Evolutionary conservation across 257 asterid genomes (phyloP), one percentile per base, ranked within the genome.

Genomic region (Jacaranda mimosifolia): DNA sequence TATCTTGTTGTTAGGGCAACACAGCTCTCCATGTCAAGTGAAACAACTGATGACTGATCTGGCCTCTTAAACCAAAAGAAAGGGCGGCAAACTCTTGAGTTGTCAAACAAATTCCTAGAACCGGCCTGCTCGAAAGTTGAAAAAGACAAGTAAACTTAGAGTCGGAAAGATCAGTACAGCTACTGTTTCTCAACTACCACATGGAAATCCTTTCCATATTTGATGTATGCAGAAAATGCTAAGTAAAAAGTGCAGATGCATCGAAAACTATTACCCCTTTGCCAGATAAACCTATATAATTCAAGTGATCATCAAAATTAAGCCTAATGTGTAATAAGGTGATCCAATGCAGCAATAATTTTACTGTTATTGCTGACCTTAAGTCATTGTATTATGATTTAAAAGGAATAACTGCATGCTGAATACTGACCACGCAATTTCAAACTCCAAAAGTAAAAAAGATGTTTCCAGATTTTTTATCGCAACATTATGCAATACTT

Each of bases 81-180:
- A 42, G 70, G 12, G 10, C 35, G 39, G 46, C 79, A 64, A 36
- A 57, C 42, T 35, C 63, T 59, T 1, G 60, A 63, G 32, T 26
- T 56, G 3, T 58, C 53, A 42, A 42, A 5, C 9, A 26, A 39
- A 48, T 56, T 14, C 5, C 73, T 32, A 45, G 68, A 42, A 58
- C 77, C 51, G 74, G 59, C 80, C 79, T 73, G 80, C 53, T 35
- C 39, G 63, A 35, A 56, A 42, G 35, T 36, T n/a, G 3, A 18
- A 43, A 63, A 76, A 45, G 32, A 48, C 15, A 11, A 14, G 11
- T 11, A 14, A 67, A 45, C 40, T 67, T 35, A 6, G 14, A 70
- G 32, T n/a, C 21, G 14, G 62, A 14, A 52, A 9, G 49, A 52
- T 5, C 3, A 2, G 6, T 68, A 35, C 45, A 21, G 45, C 26